phyloP scores from a whole-genome alignment of 139 green algal genomes.

The Prasinococcaceae sp. region DNA sequence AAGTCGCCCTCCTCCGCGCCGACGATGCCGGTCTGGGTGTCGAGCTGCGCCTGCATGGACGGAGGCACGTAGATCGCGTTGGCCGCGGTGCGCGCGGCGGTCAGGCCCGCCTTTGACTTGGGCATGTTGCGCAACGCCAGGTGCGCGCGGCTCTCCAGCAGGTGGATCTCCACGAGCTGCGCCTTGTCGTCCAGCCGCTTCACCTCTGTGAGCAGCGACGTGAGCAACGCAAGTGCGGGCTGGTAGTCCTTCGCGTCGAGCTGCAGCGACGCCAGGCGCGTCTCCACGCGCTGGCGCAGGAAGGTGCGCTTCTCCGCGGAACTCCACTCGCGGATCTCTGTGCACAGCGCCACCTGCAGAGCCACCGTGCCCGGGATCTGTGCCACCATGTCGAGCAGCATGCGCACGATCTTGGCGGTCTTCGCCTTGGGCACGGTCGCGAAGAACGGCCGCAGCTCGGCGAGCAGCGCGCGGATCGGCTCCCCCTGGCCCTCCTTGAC shows the following conservation, averaged over 20 bases:
- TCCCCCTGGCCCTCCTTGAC: slow-evolving; percentile 50
- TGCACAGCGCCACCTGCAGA: slow-evolving; percentile 67
- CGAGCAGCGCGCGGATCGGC: slow-evolving; percentile 55
- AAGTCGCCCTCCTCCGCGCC: slow-evolving; percentile 95
- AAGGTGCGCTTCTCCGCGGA: slow-evolving; percentile 89
- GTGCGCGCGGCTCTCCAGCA: slow-evolving; percentile 85
- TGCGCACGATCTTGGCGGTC: slow-evolving; percentile 93
- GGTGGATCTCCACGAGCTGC: slow-evolving; percentile 93
- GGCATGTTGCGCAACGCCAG: slow-evolving; percentile 78
- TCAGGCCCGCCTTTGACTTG: slow-evolving; percentile 84
- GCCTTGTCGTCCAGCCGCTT: slow-evolving; percentile 97
- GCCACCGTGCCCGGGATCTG: slow-evolving; percentile 68
- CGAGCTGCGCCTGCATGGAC: slow-evolving; percentile 58
- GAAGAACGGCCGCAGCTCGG: slow-evolving; percentile 75
- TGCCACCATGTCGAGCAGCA: slow-evolving; percentile 80
- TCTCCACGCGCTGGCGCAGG: slow-evolving; percentile 87
- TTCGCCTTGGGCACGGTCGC: slow-evolving; percentile 86
- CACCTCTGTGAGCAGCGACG: slow-evolving; percentile 72
- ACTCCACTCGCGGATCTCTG: no score
- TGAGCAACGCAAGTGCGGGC: slow-evolving; percentile 46
- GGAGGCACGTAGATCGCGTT: slow-evolving; percentile 95
- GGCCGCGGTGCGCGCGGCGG: slow-evolving; percentile 78
- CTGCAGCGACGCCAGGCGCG: slow-evolving; percentile 68
- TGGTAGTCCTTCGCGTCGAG: slow-evolving; percentile 65
- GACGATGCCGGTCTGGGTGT: slow-evolving; percentile 73